These are phyloP conservation scores for Solanum hybrid DNA, from an alignment of 305 asterid genomes.

Conservation along the genomic window DNA sequence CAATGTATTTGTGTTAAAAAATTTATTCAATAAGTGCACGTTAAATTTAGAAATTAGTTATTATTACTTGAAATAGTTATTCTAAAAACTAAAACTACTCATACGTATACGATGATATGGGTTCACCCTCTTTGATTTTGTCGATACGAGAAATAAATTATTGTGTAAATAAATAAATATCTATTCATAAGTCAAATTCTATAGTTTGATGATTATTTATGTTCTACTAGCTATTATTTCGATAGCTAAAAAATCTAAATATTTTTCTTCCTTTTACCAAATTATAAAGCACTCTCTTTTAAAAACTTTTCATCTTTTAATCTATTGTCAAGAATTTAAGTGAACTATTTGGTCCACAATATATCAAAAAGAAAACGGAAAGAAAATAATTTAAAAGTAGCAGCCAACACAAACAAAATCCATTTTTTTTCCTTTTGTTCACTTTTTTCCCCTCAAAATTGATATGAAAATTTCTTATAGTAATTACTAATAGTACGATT, in stretches of 20 bases:
- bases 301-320: background rate
- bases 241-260: background rate
- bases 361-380: background rate
- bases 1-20: rapidly evolving
- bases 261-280: background rate
- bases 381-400: constrained; percentile 2
- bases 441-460: background rate
- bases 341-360: constrained; percentile 5
- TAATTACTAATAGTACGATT: constrained; percentile 9
- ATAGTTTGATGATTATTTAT: background rate
- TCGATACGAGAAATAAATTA: background rate
- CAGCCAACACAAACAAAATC: constrained; percentile 5
- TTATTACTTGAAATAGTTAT: background rate
- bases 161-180: background rate
- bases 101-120: background rate
- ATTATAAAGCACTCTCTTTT: background rate
- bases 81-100: background rate
- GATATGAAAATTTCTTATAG: background rate
- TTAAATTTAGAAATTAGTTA: background rate
- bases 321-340: background rate
- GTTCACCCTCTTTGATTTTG: background rate
- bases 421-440: background rate
- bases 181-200: background rate
- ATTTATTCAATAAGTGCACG: background rate
- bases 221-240: background rate